Percentiles rank a stretch among this genome's conserved stretches.
Evolutionary conservation across 805 yeast genomes (phyloP).

Genomic region (Kazachstania africana): DNA sequence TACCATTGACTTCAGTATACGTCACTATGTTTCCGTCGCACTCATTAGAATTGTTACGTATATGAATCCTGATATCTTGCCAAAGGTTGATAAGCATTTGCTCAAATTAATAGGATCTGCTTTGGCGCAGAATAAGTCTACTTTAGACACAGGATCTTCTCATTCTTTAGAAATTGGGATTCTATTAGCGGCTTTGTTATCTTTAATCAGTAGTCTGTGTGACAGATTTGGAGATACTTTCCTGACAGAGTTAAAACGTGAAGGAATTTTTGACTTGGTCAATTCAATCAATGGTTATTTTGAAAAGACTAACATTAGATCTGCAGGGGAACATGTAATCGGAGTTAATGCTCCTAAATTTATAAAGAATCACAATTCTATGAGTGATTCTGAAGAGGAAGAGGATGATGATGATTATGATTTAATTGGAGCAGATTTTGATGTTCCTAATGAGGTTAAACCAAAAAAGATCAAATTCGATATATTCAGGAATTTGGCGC

Average conservation of each 20-base stretch:
- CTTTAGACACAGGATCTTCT: slow-evolving; percentile 13
- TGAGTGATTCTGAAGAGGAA: slow-evolving; percentile 11
- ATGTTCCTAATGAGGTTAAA: slow-evolving; percentile 22
- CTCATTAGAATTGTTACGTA: slow-evolving; percentile 41
- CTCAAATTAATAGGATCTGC: slow-evolving; percentile 47
- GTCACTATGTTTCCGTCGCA: slow-evolving; percentile 44
- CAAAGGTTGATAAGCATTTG: slow-evolving; percentile 27
- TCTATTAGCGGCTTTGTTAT: slow-evolving; percentile 40
- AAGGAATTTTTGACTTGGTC: slow-evolving; percentile 36
- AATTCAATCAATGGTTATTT: slow-evolving; percentile 3
- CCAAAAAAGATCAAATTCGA: slow-evolving; percentile 16
- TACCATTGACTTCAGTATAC: slow-evolving; percentile 53
- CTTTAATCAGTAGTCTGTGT: slow-evolving; percentile 35
- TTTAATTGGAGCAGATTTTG: slow-evolving; percentile 22
- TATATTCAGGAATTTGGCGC: slow-evolving; percentile 6
- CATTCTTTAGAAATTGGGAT: slow-evolving; percentile 26
- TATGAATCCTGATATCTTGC: slow-evolving; percentile 24
- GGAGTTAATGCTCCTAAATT: neutral
- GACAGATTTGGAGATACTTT: slow-evolving; percentile 34
- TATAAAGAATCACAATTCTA: slow-evolving; percentile 1
- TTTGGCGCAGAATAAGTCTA: slow-evolving; percentile 40
- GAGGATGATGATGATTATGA: slow-evolving; percentile 21
- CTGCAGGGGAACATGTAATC: neutral
- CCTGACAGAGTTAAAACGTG: slow-evolving; percentile 45
- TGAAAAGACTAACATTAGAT: neutral